Percentiles rank a stretch among this genome's conserved stretches.
These are phyloP conservation scores for Cryptococcus floricola DNA, from an alignment of 1,284 basidiomycete genomes.

Conservation along the genomic window DNA sequence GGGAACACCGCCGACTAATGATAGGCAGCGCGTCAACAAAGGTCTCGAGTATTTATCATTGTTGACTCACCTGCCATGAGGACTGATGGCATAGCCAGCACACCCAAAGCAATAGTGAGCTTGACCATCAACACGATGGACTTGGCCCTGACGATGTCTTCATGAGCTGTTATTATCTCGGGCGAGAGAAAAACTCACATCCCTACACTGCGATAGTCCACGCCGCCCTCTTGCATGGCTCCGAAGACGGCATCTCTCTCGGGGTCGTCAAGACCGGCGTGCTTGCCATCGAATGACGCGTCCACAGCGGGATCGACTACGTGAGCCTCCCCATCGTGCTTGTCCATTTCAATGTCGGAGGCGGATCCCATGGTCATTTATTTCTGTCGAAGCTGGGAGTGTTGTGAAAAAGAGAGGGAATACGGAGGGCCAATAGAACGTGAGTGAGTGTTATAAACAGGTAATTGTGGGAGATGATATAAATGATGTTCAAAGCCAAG, in stretches of 20 bases:
- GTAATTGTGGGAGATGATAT: too few relatives aligned
- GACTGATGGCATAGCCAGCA: conserved; percentile 31
- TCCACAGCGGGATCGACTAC: background rate
- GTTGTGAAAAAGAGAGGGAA: too few relatives aligned
- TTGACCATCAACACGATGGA: conserved; percentile 35
- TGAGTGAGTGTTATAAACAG: too few relatives aligned
- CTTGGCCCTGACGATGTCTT: conserved; percentile 21
- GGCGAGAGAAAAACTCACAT: conserved; percentile 19
- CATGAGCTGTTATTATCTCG: background rate
- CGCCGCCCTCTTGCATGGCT: conserved; percentile 26
- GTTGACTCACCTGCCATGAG: conserved; percentile 14
- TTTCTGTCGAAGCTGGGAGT: too few relatives aligned
- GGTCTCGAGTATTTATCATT: conserved; percentile 16
- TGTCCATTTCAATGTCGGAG: too few relatives aligned
- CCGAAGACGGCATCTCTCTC: conserved; percentile 35
- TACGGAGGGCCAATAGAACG: too few relatives aligned
- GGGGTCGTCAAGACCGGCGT: conserved; percentile 12
- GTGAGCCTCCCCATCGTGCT: too few relatives aligned
- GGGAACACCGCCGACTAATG: conserved; percentile 24
- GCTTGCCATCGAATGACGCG: background rate
- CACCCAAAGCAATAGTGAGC: conserved; percentile 39
- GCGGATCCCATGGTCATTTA: too few relatives aligned
- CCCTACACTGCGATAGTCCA: conserved; percentile 35
- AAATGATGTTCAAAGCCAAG: too few relatives aligned
- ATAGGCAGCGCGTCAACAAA: conserved; percentile 6